A percentile compares a stretch with the other conserved stretches of the same genome.
Conservation (phyloP, 1,139 yeast genomes). For the Pichia sp. region DNA sequence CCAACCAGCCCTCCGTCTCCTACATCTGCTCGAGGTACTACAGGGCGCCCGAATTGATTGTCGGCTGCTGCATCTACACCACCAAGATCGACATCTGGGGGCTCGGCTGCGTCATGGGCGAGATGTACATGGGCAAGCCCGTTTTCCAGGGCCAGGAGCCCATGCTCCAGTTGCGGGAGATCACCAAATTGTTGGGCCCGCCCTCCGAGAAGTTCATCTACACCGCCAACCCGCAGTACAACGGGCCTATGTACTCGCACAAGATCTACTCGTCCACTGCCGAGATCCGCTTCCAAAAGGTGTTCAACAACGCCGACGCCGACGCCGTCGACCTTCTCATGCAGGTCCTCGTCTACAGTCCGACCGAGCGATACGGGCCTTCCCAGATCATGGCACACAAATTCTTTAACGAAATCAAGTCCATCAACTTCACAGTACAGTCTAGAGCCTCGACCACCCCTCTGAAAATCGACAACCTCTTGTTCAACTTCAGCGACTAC, state of each 20-base stretch:
- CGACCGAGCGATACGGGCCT: conserved; percentile 63
- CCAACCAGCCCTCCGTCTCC: conserved; percentile 69
- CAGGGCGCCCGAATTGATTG: conserved; percentile 78
- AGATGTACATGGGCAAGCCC: conserved; percentile 77
- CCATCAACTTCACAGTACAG: conserved; percentile 48
- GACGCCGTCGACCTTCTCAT: conserved; percentile 67
- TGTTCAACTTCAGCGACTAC: conserved; percentile 51
- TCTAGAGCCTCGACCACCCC: conserved; percentile 23
- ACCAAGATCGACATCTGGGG: conserved; percentile 87
- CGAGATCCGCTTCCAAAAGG: conserved; percentile 59
- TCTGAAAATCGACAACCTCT: conserved; percentile 35
- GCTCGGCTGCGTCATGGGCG: conserved; percentile 79
- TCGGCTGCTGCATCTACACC: conserved; percentile 70
- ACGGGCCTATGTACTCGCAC: conserved; percentile 69
- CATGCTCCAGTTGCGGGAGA: conserved; percentile 68
- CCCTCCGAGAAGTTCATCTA: conserved; percentile 68
- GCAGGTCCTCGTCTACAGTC: conserved; percentile 69
- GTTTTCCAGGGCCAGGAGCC: conserved; percentile 80
- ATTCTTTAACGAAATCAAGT: conserved; percentile 65
- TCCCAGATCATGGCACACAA: conserved; percentile 64
- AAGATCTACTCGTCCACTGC: conserved; percentile 61
- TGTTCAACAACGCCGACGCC: conserved; percentile 64
- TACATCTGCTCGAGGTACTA: conserved; percentile 78
- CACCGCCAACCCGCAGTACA: conserved; percentile 67
- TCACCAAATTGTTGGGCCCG: conserved; percentile 69